phyloP scores from a whole-genome alignment of 176 grass and related monocot species.

The Hsuehochloa calcarea region DNA sequence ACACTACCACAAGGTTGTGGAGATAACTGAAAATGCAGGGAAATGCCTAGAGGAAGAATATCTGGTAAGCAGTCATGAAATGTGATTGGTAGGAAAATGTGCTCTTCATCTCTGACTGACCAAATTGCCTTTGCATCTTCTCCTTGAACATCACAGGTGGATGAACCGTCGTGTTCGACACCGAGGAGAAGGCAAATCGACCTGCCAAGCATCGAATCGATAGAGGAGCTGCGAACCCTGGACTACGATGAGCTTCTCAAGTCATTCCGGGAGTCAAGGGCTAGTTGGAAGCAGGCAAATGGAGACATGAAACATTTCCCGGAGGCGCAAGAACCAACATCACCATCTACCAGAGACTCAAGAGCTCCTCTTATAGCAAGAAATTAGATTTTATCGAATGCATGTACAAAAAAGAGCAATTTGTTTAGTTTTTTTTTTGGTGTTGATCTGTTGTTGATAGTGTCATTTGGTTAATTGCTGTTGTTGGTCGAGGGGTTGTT shows the following conservation, averaged over 20 bases:
- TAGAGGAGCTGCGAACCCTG: constrained; percentile 81
- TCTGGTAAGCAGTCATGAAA: constrained; percentile 55
- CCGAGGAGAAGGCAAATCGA: constrained; percentile 72
- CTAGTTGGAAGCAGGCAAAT: constrained; percentile 62
- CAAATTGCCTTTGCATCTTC: constrained; percentile 23
- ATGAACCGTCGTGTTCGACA: constrained; percentile 84
- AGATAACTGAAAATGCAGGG: constrained; percentile 71
- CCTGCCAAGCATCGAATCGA: constrained; percentile 62
- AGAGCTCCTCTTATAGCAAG: constrained; percentile 59
- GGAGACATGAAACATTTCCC: constrained; percentile 58
- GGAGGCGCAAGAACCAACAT: constrained; percentile 37
- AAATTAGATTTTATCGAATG: constrained; percentile 47
- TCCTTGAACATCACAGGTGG: constrained; percentile 55
- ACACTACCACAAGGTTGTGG: constrained; percentile 76
- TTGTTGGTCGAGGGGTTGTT: constrained; percentile 18
- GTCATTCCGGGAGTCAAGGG: constrained; percentile 56
- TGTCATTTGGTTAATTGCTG: constrained; percentile 45
- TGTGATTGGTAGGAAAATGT: not conserved
- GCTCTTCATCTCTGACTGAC: not conserved
- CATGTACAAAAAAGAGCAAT: constrained; percentile 62
- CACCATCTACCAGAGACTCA: constrained; percentile 38
- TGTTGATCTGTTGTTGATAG: constrained; percentile 43
- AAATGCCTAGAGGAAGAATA: constrained; percentile 96
- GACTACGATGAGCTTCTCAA: constrained; percentile 77
- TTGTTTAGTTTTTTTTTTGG: constrained; percentile 29